Evolutionary conservation across 768 basidiomycete species (phyloP).

Genomic region (Mycena vulgaris): DNA sequence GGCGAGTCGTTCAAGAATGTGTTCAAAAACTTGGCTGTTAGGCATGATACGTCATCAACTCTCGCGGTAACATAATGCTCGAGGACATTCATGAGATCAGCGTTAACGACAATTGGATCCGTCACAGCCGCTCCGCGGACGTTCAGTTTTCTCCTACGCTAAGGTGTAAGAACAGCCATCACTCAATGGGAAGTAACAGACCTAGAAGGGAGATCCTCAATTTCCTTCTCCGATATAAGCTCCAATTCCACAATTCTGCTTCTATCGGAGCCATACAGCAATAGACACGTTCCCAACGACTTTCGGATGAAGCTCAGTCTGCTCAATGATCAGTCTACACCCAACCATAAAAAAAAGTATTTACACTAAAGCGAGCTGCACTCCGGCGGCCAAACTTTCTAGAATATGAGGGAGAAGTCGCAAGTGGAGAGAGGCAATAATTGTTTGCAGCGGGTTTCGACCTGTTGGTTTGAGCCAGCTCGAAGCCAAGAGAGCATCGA

Average conservation of each 20-base stretch:
- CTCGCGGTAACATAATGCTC: conserved; percentile 64
- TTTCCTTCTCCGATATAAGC: conserved; percentile 65
- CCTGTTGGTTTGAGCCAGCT: conserved; percentile 74
- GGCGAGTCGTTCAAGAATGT: conserved; percentile 73
- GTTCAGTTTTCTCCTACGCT: conserved; percentile 63
- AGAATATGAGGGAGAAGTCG: conserved; percentile 59
- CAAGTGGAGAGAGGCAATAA: conserved; percentile 65
- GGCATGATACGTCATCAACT: conserved; percentile 64
- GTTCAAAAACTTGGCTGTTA: conserved; percentile 75
- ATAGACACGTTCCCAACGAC: conserved; percentile 73
- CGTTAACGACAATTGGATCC: conserved; percentile 76
- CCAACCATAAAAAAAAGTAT: conserved; percentile 36
- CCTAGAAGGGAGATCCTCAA: conserved; percentile 70
- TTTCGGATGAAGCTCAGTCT: conserved; percentile 70
- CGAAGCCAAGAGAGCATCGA: conserved; percentile 69
- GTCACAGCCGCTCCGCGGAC: conserved; percentile 57
- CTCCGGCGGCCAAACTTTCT: conserved; percentile 49
- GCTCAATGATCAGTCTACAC: conserved; percentile 14
- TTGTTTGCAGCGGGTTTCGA: conserved; percentile 69
- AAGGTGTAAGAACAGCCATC: conserved; percentile 4
- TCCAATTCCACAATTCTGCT: conserved; percentile 58
- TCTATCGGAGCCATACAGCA: conserved; percentile 79
- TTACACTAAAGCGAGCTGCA: conserved; percentile 55
- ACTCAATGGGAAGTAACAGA: conserved; percentile 46
- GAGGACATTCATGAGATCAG: conserved; percentile 69